These are phyloP conservation scores for Citrus reticulata DNA, from an alignment of 345 rosid genomes.

Conservation along the genomic window DNA sequence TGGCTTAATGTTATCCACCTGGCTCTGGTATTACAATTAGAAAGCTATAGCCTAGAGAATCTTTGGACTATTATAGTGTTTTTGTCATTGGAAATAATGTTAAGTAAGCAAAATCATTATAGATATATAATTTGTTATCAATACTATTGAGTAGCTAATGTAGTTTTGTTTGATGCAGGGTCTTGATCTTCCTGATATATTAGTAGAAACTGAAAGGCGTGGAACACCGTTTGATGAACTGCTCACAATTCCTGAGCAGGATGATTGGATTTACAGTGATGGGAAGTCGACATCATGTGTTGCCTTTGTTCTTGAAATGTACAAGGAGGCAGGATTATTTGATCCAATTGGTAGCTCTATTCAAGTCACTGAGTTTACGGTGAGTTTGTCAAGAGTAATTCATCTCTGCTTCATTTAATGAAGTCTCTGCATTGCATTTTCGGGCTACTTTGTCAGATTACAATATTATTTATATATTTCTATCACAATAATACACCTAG, in stretches of 20 bases:
- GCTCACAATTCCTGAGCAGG: slow-evolving; percentile 93
- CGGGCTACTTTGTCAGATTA: not conserved
- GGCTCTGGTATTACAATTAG: not conserved
- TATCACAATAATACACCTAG: not conserved
- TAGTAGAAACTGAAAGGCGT: slow-evolving; percentile 82
- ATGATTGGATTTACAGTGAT: slow-evolving; percentile 86
- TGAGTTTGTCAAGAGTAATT: slow-evolving; percentile 26
- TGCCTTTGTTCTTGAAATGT: slow-evolving; percentile 89
- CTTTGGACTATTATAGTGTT: not conserved
- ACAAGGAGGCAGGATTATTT: slow-evolving; percentile 94
- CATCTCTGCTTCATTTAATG: not conserved
- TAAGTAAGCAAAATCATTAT: not conserved
- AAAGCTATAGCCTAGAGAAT: not conserved
- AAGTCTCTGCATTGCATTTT: not conserved
- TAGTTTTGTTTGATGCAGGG: slow-evolving; percentile 42
- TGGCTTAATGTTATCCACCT: not conserved
- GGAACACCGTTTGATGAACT: slow-evolving; percentile 84
- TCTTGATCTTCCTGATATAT: slow-evolving; percentile 73
- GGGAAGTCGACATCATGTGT: slow-evolving; percentile 95
- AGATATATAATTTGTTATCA: not conserved
- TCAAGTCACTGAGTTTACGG: slow-evolving; percentile 97
- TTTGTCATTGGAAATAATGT: not conserved
- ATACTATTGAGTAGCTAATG: not conserved
- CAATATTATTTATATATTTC: not conserved
- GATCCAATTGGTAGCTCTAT: slow-evolving; percentile 56